These are phyloP conservation scores for Pseudozyma hubeiensis DNA, from an alignment of 1,284 basidiomycete genomes.

Conservation along the genomic window DNA sequence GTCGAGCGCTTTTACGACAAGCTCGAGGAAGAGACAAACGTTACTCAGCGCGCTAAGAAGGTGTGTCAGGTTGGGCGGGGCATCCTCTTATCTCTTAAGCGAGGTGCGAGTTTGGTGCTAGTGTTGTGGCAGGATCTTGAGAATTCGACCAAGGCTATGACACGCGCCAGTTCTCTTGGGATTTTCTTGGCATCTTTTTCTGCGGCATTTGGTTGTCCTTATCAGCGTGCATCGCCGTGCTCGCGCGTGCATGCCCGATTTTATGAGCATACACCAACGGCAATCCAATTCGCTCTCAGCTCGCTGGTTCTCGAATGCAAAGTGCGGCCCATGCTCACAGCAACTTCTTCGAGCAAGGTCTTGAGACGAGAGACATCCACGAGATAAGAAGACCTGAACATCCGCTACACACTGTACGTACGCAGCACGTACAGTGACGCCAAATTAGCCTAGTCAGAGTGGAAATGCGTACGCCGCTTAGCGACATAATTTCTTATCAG, in stretches of 20 bases:
- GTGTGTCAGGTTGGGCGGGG: constrained; percentile 6
- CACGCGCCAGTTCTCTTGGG: background rate
- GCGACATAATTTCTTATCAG: constrained; percentile 7
- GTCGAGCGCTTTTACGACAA: no score
- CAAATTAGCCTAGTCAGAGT: background rate
- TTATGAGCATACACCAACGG: background rate
- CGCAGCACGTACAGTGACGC: background rate
- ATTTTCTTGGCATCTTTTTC: constrained; percentile 6
- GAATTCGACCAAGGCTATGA: background rate
- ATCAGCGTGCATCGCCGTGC: constrained; percentile 14
- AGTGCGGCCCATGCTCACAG: no score
- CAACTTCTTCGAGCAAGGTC: no score
- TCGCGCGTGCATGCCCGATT: background rate
- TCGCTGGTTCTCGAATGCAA: no score
- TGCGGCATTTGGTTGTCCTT: constrained; percentile 4
- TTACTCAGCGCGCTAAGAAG: background rate
- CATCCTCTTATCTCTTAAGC: constrained; percentile 13
- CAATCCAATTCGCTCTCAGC: background rate
- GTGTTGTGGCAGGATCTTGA: background rate
- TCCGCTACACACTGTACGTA: no score
- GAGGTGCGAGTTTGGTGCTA: background rate
- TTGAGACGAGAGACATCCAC: no score
- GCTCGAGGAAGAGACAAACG: no score
- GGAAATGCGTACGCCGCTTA: background rate
- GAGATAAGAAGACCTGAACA: no score